Evolutionary conservation across 495 filamentous ascomycete genomes (phyloP), one percentile per base, ranked within the genome.

Genomic region (Penicillium antarcticum): DNA sequence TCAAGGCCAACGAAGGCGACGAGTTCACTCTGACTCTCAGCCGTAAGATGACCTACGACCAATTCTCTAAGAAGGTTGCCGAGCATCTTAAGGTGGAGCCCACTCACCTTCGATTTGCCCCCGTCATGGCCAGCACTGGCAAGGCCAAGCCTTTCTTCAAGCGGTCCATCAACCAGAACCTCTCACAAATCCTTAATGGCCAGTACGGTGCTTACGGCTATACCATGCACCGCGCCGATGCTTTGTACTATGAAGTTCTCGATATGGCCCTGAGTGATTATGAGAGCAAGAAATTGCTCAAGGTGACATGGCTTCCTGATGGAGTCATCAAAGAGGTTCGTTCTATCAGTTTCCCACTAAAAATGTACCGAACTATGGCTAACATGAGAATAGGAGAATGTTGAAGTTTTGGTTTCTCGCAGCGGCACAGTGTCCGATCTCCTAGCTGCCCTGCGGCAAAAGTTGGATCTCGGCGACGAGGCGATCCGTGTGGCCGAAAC

Each of bases 181-280:
- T 97, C 4, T 70, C 74, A 37, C 80, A 77, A 45, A 92, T 96
- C 37, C 76, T 97, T 8, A 83, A 72, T 48, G 83, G 87, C 13
- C 75, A 83, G 21, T 85, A 86, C 52, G 72, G 73, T 53, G 75
- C 72, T 19, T 87, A 86, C 65, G 68, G 72, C 46, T 87, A 79
- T 51, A 80, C 76, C 59, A 84, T 83, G 61, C 88, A 89, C 58
- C 78, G 84, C 31, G 60, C 77, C 23, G 91, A 97, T 67, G 80
- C 84, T 8, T 71, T 99, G 24, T 96, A 83, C 66, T 97, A 90
- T 55, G 94, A 99, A 66, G 79, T 96, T 13, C 73, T 99, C 24
- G 94, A 99, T 40, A 91, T 95, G 72, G 95, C 89, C 52, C 72
- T 99, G 41, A 90, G 87, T 42, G 95, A 99, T 63, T 77, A 91